phyloP scores from a whole-genome alignment of 495 filamentous ascomycete species.

The Daldinia grandis region DNA sequence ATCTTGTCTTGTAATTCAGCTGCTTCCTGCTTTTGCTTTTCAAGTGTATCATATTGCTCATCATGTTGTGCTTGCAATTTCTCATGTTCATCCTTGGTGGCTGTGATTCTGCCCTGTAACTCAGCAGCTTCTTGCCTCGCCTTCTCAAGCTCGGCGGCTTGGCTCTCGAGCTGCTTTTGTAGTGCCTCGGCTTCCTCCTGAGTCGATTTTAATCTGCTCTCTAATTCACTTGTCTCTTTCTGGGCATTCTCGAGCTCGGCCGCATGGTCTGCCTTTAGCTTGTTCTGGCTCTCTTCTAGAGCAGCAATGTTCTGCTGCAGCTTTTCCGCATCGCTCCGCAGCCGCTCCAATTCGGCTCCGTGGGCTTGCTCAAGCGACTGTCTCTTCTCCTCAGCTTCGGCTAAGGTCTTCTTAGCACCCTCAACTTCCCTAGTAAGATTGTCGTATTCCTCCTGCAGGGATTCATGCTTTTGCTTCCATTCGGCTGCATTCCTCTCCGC shows the following conservation, averaged over 20 bases:
- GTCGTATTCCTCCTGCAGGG: constrained; percentile 17
- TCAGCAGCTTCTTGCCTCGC: constrained; percentile 21
- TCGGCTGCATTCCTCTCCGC: constrained; percentile 21
- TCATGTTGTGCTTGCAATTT: constrained; percentile 16
- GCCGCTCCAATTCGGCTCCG: constrained; percentile 17
- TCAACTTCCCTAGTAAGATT: constrained; percentile 16
- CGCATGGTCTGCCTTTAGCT: constrained; percentile 24
- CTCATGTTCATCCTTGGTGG: constrained; percentile 15
- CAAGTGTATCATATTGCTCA: constrained; percentile 12
- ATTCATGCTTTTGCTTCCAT: constrained; percentile 33
- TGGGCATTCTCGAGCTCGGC: constrained; percentile 29
- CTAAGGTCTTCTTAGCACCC: constrained; percentile 19
- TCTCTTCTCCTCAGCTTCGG: constrained; percentile 20
- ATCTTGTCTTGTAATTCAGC: constrained; percentile 25
- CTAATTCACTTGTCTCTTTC: constrained; percentile 28
- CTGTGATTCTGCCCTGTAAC: constrained; percentile 14
- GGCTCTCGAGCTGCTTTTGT: constrained; percentile 21
- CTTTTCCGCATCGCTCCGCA: constrained; percentile 23
- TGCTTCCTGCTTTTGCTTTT: constrained; percentile 15
- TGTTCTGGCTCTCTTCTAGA: constrained; percentile 20
- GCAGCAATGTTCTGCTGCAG: constrained; percentile 23
- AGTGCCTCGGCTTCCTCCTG: constrained; percentile 20
- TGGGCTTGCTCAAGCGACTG: constrained; percentile 30
- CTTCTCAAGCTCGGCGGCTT: constrained; percentile 18
- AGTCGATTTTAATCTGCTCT: constrained; percentile 21